Conservation (phyloP, 2,329 filamentous ascomycete genomes). For the Trichocomaceae sp. region DNA sequence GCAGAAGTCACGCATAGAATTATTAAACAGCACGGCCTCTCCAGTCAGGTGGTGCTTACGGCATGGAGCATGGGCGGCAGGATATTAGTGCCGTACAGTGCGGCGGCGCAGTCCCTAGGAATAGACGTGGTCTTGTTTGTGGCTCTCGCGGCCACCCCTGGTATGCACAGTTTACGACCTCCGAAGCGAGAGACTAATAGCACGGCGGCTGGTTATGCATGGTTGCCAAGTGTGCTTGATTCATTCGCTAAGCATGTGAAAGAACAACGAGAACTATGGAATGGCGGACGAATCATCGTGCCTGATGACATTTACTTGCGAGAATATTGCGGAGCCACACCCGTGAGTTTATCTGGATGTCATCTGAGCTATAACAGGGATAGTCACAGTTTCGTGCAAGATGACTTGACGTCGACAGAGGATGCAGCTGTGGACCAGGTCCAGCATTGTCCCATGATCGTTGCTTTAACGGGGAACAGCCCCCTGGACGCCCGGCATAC, state of each 20-base stretch:
- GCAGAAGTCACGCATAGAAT: constrained; percentile 13
- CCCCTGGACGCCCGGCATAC: constrained; percentile 12
- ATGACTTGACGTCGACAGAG: constrained; percentile 7
- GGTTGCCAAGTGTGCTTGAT: neutral
- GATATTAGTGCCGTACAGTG: constrained; percentile 13
- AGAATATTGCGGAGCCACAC: constrained; percentile 14
- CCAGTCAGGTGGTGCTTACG: constrained; percentile 8
- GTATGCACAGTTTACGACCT: constrained; percentile 10
- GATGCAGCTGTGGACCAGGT: constrained; percentile 8
- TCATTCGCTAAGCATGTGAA: constrained; percentile 3
- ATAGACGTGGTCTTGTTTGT: constrained; percentile 13
- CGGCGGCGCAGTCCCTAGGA: neutral
- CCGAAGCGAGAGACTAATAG: neutral
- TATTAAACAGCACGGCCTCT: constrained; percentile 10
- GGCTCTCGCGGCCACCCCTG: constrained; percentile 15
- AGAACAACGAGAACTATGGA: constrained; percentile 1
- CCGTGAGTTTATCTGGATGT: constrained; percentile 10
- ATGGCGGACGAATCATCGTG: constrained; percentile 7
- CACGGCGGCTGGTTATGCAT: constrained; percentile 6
- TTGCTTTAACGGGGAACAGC: constrained; percentile 7
- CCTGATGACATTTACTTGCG: constrained; percentile 6
- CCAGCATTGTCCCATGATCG: constrained; percentile 13
- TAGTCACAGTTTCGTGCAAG: neutral
- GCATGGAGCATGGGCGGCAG: constrained; percentile 17
- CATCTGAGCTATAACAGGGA: constrained; percentile 3